Evolutionary conservation across 768 basidiomycete genomes (phyloP).

Genomic region (Kockovaella imperatae): DNA sequence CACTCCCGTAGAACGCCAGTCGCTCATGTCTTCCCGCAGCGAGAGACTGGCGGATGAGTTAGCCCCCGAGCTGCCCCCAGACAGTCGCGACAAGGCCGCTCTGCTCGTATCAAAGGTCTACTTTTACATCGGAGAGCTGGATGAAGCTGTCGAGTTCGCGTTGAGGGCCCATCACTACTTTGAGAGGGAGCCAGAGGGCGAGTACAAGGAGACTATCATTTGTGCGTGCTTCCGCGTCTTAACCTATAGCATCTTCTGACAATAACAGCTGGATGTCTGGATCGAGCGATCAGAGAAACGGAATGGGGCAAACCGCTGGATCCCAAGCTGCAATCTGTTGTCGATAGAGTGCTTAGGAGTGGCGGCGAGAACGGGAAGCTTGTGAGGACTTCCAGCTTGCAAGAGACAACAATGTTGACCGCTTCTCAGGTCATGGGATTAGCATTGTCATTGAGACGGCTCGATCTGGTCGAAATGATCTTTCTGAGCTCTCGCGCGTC

Average conservation of each 20-base stretch:
- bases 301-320: slow-evolving; percentile 63
- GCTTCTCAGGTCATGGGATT: slow-evolving; percentile 95
- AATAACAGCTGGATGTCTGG: slow-evolving; percentile 79
- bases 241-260: not conserved
- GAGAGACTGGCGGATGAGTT: slow-evolving; percentile 83
- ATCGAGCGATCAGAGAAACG: slow-evolving; percentile 74
- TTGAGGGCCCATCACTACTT: slow-evolving; percentile 83
- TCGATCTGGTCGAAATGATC: slow-evolving; percentile 75
- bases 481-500: slow-evolving; percentile 44
- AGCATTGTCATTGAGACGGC: slow-evolving; percentile 79
- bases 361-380: slow-evolving; percentile 86
- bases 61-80: slow-evolving; percentile 55
- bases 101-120: slow-evolving; percentile 96
- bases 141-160: slow-evolving; percentile 91
- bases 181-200: slow-evolving; percentile 57
- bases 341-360: slow-evolving; percentile 82
- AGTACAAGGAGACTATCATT: slow-evolving; percentile 89
- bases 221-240: slow-evolving; percentile 54
- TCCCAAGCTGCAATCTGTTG: slow-evolving; percentile 67
- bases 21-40: slow-evolving; percentile 47
- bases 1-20: not conserved
- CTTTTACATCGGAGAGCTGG: slow-evolving; percentile 90
- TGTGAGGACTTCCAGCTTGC: slow-evolving; percentile 46
- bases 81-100: slow-evolving; percentile 73
- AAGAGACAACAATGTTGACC: not conserved